These are phyloP conservation scores for Comarum palustre DNA, from an alignment of 306 rosid genomes.

Conservation along the genomic window DNA sequence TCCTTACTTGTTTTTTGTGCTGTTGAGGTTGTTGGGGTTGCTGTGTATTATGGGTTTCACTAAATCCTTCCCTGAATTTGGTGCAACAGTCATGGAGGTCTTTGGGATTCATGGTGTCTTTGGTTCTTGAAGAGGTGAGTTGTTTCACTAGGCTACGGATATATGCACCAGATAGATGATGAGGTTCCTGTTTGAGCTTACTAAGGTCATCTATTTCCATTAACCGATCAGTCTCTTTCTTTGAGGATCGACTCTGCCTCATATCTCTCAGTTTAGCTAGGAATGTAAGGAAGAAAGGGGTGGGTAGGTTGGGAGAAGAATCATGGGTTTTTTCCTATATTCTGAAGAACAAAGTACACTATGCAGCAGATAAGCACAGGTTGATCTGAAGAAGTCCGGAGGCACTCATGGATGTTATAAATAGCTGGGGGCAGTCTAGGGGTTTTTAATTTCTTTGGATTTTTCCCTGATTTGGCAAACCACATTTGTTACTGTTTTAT, in stretches of 20 bases:
- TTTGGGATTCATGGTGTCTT: slow-evolving; percentile 42
- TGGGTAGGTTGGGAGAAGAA: slow-evolving; percentile 43
- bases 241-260: slow-evolving; percentile 35
- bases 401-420: slow-evolving; percentile 54
- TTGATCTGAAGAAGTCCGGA: slow-evolving; percentile 45
- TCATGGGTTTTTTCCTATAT: slow-evolving; percentile 50
- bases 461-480: slow-evolving; percentile 56
- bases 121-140: slow-evolving; percentile 54
- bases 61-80: slow-evolving; percentile 33
- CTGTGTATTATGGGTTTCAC: slow-evolving; percentile 27
- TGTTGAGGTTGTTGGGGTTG: slow-evolving; percentile 35
- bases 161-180: slow-evolving; percentile 58
- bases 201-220: slow-evolving; percentile 47
- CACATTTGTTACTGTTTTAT: slow-evolving; percentile 44
- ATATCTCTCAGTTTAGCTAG: slow-evolving; percentile 26
- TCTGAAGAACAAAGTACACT: slow-evolving; percentile 50
- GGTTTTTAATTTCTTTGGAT: slow-evolving; percentile 47
- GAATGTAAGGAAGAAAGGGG: slow-evolving; percentile 38
- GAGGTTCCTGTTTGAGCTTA: slow-evolving; percentile 44
- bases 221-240: slow-evolving; percentile 25
- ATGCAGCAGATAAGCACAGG: slow-evolving; percentile 45
- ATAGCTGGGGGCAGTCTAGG: slow-evolving; percentile 75
- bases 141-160: slow-evolving; percentile 73
- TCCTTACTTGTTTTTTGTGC: slow-evolving; percentile 71
- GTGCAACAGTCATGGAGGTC: slow-evolving; percentile 30